These are phyloP conservation scores for Blastobotrys elegans DNA, from an alignment of 1,139 yeast genomes.

Conservation along the genomic window DNA sequence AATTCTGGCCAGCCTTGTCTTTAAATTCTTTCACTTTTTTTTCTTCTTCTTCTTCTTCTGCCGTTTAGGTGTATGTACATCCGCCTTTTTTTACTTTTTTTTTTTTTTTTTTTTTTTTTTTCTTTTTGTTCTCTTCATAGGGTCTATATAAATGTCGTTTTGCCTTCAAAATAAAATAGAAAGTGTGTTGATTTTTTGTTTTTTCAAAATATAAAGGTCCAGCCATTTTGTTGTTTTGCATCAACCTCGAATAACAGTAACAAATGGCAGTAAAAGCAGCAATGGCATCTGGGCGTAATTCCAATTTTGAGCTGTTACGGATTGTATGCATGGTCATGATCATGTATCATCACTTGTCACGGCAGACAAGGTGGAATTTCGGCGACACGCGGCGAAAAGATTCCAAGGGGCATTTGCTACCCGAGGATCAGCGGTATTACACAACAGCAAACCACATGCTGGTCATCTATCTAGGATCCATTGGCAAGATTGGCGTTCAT, in stretches of 20 bases:
- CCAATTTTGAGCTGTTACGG: slow-evolving; percentile 16
- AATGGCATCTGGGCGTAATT: not conserved
- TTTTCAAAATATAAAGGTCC: too few relatives aligned
- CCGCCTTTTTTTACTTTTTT: not conserved
- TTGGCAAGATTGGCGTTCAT: slow-evolving; percentile 15
- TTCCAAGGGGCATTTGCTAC: not conserved
- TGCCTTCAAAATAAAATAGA: too few relatives aligned
- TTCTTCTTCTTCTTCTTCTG: not conserved
- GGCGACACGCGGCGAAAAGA: slow-evolving; percentile 1
- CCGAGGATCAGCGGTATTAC: slow-evolving; percentile 5
- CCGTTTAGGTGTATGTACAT: not conserved
- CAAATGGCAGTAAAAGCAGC: not conserved
- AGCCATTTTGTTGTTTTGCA: too few relatives aligned
- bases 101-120: too few relatives aligned
- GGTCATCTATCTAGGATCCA: slow-evolving; percentile 5
- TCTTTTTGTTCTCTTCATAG: not conserved
- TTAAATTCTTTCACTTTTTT: too few relatives aligned
- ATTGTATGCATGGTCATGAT: slow-evolving; percentile 14
- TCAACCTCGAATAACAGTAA: too few relatives aligned
- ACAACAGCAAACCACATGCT: slow-evolving; percentile 8
- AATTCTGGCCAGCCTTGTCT: too few relatives aligned
- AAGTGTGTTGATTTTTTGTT: too few relatives aligned
- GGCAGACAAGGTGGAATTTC: slow-evolving; percentile 9
- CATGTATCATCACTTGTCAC: slow-evolving; percentile 11
- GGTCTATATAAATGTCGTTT: not conserved